A percentile compares a stretch with the other conserved stretches of the same genome.
Conservation (phyloP, 2,329 filamentous ascomycete genomes). For the Colletotrichum echinochloae region DNA sequence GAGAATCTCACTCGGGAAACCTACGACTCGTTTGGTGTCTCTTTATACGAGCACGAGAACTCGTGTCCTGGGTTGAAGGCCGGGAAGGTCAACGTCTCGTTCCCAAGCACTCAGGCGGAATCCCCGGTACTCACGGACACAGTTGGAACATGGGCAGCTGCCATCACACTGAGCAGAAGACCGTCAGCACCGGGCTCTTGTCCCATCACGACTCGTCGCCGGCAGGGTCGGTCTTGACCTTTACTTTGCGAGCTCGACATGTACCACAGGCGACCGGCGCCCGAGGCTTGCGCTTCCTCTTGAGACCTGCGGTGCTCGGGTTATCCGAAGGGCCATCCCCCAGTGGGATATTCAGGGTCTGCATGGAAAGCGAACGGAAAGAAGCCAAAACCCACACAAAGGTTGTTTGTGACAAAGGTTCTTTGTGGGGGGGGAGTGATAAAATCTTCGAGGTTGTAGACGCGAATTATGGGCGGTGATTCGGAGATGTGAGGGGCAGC, state of each 20-base stretch:
- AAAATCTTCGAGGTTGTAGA: background rate
- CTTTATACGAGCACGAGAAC: slow-evolving; percentile 36
- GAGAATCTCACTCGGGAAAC: background rate
- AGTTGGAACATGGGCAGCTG: slow-evolving; percentile 37
- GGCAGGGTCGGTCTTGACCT: slow-evolving; percentile 24
- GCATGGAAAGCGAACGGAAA: slow-evolving; percentile 9
- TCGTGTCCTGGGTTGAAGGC: slow-evolving; percentile 13
- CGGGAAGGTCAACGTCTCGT: background rate
- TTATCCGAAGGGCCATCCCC: slow-evolving; percentile 15
- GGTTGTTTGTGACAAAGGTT: no score
- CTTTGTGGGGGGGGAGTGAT: no score
- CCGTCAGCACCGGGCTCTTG: background rate
- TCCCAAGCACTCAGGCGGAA: no score
- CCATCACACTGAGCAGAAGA: slow-evolving; percentile 35
- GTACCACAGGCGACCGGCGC: slow-evolving; percentile 37
- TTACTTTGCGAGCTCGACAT: slow-evolving; percentile 38
- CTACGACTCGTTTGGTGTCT: slow-evolving; percentile 20
- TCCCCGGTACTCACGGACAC: slow-evolving; percentile 29
- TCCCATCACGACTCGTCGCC: background rate
- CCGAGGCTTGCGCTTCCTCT: slow-evolving; percentile 37
- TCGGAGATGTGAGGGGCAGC: slow-evolving; percentile 1
- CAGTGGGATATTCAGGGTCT: slow-evolving; percentile 12
- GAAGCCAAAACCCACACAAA: no score
- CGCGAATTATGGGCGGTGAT: slow-evolving; percentile 2
- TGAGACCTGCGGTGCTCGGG: slow-evolving; percentile 19